These are phyloP conservation scores for Candida quercuum DNA, from an alignment of 805 yeast species.

Conservation along the genomic window DNA sequence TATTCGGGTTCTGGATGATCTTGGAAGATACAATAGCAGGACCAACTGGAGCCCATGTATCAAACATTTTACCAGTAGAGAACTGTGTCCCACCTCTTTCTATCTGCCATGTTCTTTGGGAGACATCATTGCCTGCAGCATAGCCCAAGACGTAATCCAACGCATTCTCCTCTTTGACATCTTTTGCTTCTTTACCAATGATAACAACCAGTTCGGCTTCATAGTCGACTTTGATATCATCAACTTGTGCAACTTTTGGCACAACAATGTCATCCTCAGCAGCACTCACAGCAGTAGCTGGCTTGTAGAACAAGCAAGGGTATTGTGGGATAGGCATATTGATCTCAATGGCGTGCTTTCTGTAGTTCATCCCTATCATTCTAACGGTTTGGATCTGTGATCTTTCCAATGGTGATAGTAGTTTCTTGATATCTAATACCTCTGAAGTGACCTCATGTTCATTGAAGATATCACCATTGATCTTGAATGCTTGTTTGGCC, in stretches of 20 bases:
- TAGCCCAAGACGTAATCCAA: constrained; percentile 45
- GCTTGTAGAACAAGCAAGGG: constrained; percentile 49
- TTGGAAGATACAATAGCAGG: constrained; percentile 42
- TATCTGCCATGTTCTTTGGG: constrained; percentile 53
- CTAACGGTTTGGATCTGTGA: constrained; percentile 35
- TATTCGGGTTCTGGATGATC: constrained; percentile 23
- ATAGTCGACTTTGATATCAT: constrained; percentile 36
- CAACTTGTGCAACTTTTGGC: constrained; percentile 32
- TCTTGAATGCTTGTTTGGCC: constrained; percentile 35
- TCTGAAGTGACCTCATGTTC: constrained; percentile 31
- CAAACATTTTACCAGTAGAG: constrained; percentile 47
- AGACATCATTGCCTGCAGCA: constrained; percentile 50
- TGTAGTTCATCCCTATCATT: constrained; percentile 48
- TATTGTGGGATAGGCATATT: constrained; percentile 37
- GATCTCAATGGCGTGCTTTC: constrained; percentile 36
- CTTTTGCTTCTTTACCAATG: constrained; percentile 43
- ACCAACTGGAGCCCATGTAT: constrained; percentile 53
- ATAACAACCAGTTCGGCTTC: constrained; percentile 51
- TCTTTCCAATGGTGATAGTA: constrained; percentile 37
- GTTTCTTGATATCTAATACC: constrained; percentile 25
- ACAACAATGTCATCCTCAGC: constrained; percentile 38
- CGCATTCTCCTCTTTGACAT: constrained; percentile 39
- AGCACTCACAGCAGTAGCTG: constrained; percentile 38
- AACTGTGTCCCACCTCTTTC: constrained; percentile 50
- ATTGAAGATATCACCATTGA: constrained; percentile 42